These are phyloP conservation scores for Gossypium davidsonii DNA, from an alignment of 441 rosid genomes.

Conservation along the genomic window DNA sequence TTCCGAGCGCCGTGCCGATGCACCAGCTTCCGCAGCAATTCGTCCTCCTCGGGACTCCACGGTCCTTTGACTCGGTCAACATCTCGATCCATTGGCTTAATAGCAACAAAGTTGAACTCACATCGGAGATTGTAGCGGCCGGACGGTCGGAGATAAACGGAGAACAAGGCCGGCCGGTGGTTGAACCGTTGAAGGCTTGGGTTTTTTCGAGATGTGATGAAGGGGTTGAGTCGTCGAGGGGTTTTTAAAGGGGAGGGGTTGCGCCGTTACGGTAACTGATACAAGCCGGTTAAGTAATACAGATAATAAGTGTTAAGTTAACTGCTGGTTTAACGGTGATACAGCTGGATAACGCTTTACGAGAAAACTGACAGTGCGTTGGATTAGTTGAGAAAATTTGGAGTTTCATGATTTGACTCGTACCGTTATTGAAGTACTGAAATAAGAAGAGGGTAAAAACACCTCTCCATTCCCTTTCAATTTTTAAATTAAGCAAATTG, in stretches of 20 bases:
- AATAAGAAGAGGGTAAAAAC: no score
- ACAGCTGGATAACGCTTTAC: conserved; percentile 22
- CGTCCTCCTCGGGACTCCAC: conserved; percentile 55
- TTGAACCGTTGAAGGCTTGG: not conserved
- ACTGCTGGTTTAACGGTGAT: conserved; percentile 21
- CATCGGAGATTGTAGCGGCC: not conserved
- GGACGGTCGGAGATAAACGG: no score
- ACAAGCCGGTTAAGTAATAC: conserved; percentile 21
- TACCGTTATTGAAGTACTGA: no score
- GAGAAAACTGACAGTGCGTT: no score
- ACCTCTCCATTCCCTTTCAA: no score
- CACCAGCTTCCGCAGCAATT: conserved; percentile 28
- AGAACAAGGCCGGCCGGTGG: no score
- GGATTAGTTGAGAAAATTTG: no score
- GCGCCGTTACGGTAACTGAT: conserved; percentile 19
- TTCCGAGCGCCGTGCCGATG: conserved; percentile 35
- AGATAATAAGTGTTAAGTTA: conserved; percentile 4
- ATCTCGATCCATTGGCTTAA: not conserved
- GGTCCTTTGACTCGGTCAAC: conserved; percentile 17
- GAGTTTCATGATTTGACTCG: no score
- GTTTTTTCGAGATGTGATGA: not conserved
- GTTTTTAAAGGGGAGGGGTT: not conserved
- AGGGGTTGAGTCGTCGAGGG: no score
- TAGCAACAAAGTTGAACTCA: no score
- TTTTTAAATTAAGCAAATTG: no score